Evolutionary conservation across 73 alveolate genomes (phyloP), one percentile per base, ranked within the genome.

Genomic region (Paramecium caudatum): DNA sequence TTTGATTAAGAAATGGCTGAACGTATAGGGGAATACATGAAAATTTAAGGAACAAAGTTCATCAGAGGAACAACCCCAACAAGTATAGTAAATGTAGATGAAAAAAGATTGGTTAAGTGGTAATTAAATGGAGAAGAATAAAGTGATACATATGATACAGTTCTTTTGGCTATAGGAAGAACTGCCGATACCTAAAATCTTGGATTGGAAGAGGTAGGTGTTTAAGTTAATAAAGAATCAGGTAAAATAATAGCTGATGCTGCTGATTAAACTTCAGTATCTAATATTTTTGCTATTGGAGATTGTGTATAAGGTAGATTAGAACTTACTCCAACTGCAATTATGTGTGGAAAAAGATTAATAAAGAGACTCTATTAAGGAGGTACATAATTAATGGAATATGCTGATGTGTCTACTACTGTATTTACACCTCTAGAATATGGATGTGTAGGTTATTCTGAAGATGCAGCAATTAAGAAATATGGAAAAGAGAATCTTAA

Each of bases 291-390:
- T 87, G 99, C 99, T 34, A 95, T 98, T 68, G 99, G 99, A 21
- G 99, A 98, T 91, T 98, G 95, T 21, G 87, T 95, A 5, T 93
- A 96, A 43, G 99, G 99, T 47, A 91, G 95, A 62, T 97, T 98
- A 17, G 99, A 98, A 87, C 93, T 98, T n/a, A 98, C 99, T 3
- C 99, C 99, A 7, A 98, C 98, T 6, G 99, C 99, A 7, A 98
- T 98, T 30, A 97, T 91, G 92, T 99, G 99, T 23, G 99, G 99
- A 19, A 94, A 90, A 88, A 94, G 95, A 7, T 92, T 98, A 61
- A 96, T 98, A 37, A 87, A 91, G 33, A 97, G 99, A 90, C 93
- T 98, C 27, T 98, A 91, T 82, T 96, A 95, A 3, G 98, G 97
- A n/a, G 94, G 93, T 23, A 97, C 94, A 13, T 91, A 85, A 61